Percentiles rank a stretch among this genome's conserved stretches.
These are phyloP conservation scores for Pezizomycotina sp. DNA, from an alignment of 2,329 filamentous ascomycete genomes.

Conservation along the genomic window DNA sequence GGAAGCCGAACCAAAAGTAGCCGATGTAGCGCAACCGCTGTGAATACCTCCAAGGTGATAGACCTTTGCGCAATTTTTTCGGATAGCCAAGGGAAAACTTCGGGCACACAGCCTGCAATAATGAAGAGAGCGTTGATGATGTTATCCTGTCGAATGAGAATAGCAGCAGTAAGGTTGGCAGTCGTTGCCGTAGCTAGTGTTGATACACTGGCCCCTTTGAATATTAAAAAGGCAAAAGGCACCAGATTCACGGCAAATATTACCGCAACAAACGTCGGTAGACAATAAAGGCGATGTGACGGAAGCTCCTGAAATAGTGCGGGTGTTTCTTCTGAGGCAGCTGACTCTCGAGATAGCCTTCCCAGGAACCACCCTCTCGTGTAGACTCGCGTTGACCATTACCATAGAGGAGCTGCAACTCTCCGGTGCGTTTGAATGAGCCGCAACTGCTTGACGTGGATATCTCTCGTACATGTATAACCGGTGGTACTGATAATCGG, in stretches of 20 bases:
- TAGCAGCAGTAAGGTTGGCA: slow-evolving; percentile 33
- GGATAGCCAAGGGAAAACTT: slow-evolving; percentile 33
- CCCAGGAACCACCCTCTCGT: slow-evolving; percentile 13
- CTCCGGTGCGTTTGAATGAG: neutral
- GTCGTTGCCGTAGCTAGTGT: slow-evolving; percentile 24
- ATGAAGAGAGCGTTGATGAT: slow-evolving; percentile 38
- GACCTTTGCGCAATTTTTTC: slow-evolving; percentile 34
- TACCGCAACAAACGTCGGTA: slow-evolving; percentile 33
- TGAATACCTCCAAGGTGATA: slow-evolving; percentile 41
- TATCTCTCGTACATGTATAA: slow-evolving; percentile 12
- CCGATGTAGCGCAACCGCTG: slow-evolving; percentile 36
- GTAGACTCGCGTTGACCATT: too few relatives aligned
- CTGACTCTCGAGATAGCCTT: slow-evolving; percentile 33
- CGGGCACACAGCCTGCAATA: slow-evolving; percentile 31
- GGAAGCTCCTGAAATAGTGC: slow-evolving; percentile 47
- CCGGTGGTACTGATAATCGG: slow-evolving; percentile 7
- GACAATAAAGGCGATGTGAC: slow-evolving; percentile 28
- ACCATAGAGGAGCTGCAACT: too few relatives aligned
- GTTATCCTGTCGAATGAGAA: slow-evolving; percentile 37
- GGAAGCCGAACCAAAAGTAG: slow-evolving; percentile 34
- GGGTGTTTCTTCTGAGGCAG: slow-evolving; percentile 63
- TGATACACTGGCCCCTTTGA: slow-evolving; percentile 10
- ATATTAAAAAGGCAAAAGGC: slow-evolving; percentile 19
- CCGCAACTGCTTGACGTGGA: slow-evolving; percentile 12
- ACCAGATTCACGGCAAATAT: slow-evolving; percentile 30